phyloP scores from a whole-genome alignment of 257 asterid genomes.

The Solanum commersonii region DNA sequence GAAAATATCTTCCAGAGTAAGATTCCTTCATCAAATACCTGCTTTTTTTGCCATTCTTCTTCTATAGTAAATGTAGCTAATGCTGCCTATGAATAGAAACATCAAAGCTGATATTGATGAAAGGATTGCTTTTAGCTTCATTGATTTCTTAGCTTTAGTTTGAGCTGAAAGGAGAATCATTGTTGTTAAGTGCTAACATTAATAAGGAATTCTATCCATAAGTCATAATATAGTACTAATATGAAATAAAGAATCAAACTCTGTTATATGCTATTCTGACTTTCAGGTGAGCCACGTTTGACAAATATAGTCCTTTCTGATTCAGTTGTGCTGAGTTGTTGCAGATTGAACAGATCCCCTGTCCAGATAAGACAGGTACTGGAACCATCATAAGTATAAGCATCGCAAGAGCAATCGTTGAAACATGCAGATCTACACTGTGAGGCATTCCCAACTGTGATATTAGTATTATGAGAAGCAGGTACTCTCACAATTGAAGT shows the following conservation, averaged over 20 bases:
- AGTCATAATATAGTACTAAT: neutral
- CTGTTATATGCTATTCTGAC: neutral
- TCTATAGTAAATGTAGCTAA: neutral
- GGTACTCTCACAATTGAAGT: too few species aligned
- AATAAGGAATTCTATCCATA: neutral
- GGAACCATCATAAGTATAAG: neutral
- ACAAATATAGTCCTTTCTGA: neutral
- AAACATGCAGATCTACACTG: too few species aligned
- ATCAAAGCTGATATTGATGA: neutral
- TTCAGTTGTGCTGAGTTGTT: neutral
- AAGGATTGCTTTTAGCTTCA: neutral
- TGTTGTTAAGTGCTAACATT: neutral
- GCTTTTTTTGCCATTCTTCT: neutral
- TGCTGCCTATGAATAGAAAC: neutral
- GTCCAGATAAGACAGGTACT: neutral
- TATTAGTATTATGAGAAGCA: too few species aligned
- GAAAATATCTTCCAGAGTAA: neutral
- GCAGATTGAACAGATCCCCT: neutral
- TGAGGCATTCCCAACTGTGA: too few species aligned
- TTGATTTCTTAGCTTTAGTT: neutral
- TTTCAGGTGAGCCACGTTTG: neutral
- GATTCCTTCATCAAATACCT: neutral
- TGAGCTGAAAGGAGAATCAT: neutral
- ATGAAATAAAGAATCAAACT: neutral
- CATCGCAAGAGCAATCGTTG: neutral